phyloP scores from a whole-genome alignment of 441 rosid genomes.

The Iberis amara region DNA sequence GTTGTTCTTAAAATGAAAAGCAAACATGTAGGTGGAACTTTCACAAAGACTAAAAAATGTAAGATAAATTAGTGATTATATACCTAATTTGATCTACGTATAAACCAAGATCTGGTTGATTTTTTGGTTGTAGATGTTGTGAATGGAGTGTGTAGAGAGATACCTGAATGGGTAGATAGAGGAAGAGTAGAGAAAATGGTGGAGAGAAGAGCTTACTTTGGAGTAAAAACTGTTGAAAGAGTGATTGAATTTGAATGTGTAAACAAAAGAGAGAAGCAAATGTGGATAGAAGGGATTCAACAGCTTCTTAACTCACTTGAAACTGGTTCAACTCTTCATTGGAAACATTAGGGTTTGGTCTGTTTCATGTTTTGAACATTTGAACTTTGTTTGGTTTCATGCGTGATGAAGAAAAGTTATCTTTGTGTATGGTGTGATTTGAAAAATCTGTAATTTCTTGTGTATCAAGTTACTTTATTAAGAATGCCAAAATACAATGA shows the following conservation, averaged over 20 bases:
- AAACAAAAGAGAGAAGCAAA: slow-evolving; percentile 56
- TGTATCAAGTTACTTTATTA: slow-evolving; percentile 1
- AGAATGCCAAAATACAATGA: neutral
- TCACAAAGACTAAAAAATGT: slow-evolving; percentile 84
- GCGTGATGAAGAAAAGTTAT: slow-evolving; percentile 4
- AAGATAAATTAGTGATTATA: slow-evolving; percentile 30
- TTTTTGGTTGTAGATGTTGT: slow-evolving; percentile 49
- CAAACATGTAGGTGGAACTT: slow-evolving; percentile 87
- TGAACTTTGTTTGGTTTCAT: slow-evolving; percentile 5
- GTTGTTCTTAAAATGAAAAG: slow-evolving; percentile 87
- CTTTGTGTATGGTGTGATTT: slow-evolving; percentile 23
- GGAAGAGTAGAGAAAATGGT: slow-evolving; percentile 37
- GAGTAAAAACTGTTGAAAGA: slow-evolving; percentile 65
- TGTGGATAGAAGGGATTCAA: slow-evolving; percentile 79
- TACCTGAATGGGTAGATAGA: slow-evolving; percentile 62
- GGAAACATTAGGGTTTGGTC: slow-evolving; percentile 16
- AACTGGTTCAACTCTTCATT: slow-evolving; percentile 19
- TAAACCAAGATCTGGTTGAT: slow-evolving; percentile 11
- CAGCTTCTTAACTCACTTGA: slow-evolving; percentile 48
- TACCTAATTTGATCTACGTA: no score
- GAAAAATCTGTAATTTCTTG: slow-evolving; percentile 8
- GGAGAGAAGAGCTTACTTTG: slow-evolving; percentile 64
- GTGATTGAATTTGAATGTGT: slow-evolving; percentile 78
- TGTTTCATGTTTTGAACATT: slow-evolving; percentile 10
- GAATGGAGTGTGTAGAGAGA: slow-evolving; percentile 50